Evolutionary conservation across 208 protist species (phyloP).

Genomic region (Leishmania braziliensis): DNA sequence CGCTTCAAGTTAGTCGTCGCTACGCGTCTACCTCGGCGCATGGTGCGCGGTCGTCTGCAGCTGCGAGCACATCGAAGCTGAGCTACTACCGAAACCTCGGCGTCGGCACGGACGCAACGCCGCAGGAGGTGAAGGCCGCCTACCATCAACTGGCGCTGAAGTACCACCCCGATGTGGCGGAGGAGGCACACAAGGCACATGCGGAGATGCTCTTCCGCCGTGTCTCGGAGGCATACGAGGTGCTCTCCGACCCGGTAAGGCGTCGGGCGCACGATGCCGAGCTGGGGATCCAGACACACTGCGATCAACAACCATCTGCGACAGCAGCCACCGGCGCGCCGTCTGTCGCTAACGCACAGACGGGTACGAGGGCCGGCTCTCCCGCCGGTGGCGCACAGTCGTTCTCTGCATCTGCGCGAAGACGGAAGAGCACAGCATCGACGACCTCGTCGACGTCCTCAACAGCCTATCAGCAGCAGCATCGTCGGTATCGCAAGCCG

Average conservation of each 20-base stretch:
- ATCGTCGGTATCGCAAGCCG: conserved; percentile 32
- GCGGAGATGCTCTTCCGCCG: conserved; percentile 79
- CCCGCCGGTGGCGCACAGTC: conserved; percentile 4
- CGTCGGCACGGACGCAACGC: conserved; percentile 64
- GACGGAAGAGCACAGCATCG: conserved; percentile 9
- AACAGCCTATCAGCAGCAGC: neutral
- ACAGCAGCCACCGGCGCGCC: neutral
- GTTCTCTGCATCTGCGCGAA: neutral
- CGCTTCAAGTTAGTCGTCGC: conserved; percentile 15
- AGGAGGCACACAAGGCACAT: conserved; percentile 53
- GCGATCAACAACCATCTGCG: conserved; percentile 24
- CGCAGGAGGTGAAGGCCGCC: conserved; percentile 86
- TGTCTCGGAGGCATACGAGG: conserved; percentile 96
- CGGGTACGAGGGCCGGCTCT: neutral
- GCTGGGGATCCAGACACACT: conserved; percentile 48
- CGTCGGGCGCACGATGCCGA: conserved; percentile 93
- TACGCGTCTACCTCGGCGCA: conserved; percentile 18
- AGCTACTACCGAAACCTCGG: conserved; percentile 74
- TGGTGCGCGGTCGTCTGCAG: conserved; percentile 13
- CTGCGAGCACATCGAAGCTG: conserved; percentile 14
- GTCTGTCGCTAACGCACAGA: neutral
- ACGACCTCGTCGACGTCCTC: neutral
- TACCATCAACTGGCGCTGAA: conserved; percentile 80
- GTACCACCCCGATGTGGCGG: conserved; percentile 86
- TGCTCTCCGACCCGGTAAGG: conserved; percentile 94